These are phyloP conservation scores for Rosa rugosa DNA, from an alignment of 306 rosid species.

Conservation along the genomic window DNA sequence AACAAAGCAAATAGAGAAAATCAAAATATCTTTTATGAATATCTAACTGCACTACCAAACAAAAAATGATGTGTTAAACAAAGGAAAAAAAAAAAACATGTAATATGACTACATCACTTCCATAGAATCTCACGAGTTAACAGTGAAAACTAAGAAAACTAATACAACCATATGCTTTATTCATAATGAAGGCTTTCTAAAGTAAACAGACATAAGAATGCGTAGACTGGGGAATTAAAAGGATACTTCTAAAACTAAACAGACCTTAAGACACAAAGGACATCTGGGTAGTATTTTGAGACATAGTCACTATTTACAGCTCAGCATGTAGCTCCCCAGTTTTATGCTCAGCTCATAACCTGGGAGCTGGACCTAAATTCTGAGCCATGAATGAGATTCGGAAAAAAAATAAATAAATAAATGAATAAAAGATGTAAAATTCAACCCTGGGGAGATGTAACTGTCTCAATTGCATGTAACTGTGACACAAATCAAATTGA, in stretches of 20 bases:
- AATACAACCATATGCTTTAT: neutral
- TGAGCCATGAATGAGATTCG: neutral
- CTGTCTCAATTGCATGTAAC: neutral
- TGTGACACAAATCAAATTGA: neutral
- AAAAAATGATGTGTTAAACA: neutral
- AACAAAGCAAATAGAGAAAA: neutral
- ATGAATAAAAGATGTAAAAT: neutral
- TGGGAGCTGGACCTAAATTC: neutral
- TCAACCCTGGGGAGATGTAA: neutral
- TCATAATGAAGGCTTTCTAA: neutral
- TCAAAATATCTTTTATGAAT: neutral
- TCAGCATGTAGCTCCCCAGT: neutral
- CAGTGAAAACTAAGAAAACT: neutral
- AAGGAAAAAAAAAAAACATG: neutral
- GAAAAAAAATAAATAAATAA: neutral
- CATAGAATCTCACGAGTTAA: neutral
- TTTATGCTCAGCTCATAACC: neutral
- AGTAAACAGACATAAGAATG: neutral
- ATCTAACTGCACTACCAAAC: neutral
- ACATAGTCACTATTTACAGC: neutral
- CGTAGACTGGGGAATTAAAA: neutral
- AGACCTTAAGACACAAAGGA: constrained; percentile 8
- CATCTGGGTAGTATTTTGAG: neutral
- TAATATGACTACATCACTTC: neutral
- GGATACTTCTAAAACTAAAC: neutral